These are phyloP conservation scores for Sisymbrium irio DNA, from an alignment of 345 rosid species.

Conservation along the genomic window DNA sequence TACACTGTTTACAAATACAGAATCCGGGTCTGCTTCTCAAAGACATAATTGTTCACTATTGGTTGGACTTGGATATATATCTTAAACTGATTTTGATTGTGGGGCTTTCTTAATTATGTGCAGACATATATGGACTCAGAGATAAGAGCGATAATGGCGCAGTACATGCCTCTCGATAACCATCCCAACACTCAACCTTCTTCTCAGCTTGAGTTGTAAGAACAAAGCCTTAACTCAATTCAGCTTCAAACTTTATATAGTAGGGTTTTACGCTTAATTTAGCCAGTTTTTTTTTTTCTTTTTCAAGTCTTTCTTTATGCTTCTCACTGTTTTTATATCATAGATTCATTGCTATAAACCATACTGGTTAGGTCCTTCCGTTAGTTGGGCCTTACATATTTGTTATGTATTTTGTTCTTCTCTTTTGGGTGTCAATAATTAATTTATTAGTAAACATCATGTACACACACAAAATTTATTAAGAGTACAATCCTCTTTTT, in stretches of 20 bases:
- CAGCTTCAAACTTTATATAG: neutral
- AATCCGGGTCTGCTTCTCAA: slow-evolving; percentile 54
- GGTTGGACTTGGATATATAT: neutral
- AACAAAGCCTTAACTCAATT: neutral
- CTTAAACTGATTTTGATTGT: neutral
- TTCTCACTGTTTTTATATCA: neutral
- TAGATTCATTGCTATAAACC: slow-evolving; percentile 5
- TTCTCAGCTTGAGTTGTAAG: slow-evolving; percentile 35
- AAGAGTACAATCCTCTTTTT: neutral
- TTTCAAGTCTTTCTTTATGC: neutral
- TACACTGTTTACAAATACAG: slow-evolving; percentile 87
- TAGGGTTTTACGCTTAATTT: neutral
- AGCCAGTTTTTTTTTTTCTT: neutral
- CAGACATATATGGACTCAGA: slow-evolving; percentile 98
- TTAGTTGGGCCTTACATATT: neutral
- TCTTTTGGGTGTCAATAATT: neutral
- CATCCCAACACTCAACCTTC: slow-evolving; percentile 45
- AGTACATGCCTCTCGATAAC: slow-evolving; percentile 94
- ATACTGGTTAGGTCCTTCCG: slow-evolving; percentile 10
- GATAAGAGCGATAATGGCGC: slow-evolving; percentile 97
- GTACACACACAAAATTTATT: neutral
- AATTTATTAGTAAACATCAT: slow-evolving; percentile 27
- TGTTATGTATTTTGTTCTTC: neutral
- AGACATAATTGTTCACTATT: neutral
- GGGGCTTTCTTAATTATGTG: slow-evolving; percentile 7